Conservation (phyloP, 139 green algal species). For the Yamagishiella unicocca region DNA sequence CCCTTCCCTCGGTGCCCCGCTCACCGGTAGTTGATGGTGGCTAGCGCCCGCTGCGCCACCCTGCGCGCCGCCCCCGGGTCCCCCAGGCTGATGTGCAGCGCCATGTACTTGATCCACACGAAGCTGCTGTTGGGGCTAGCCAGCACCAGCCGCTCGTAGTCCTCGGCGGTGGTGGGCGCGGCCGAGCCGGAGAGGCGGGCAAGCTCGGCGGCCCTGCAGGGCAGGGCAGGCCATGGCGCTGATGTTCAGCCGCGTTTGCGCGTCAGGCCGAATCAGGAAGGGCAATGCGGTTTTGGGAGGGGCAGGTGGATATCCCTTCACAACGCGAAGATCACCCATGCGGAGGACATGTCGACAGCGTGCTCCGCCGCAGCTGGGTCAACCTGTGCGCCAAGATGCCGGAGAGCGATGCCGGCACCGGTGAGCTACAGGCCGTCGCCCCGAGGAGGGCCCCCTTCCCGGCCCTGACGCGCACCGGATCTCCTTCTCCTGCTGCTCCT, state of each 20-base stretch:
- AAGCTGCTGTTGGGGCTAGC: conserved; percentile 84
- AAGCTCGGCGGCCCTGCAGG: conserved; percentile 40
- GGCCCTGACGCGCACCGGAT: conserved; percentile 59
- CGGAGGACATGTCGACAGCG: too few relatives aligned
- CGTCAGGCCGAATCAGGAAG: too few relatives aligned
- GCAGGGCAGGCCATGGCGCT: too few relatives aligned
- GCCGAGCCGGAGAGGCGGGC: conserved; percentile 45
- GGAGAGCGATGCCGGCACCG: too few relatives aligned
- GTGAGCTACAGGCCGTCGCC: too few relatives aligned
- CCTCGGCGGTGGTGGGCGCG: conserved; percentile 73
- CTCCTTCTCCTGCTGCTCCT: conserved; percentile 67
- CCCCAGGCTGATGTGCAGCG: conserved; percentile 86
- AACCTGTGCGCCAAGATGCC: too few relatives aligned
- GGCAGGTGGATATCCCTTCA: too few relatives aligned
- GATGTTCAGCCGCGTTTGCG: too few relatives aligned
- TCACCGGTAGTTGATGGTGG: conserved; percentile 85
- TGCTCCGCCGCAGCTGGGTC: too few relatives aligned
- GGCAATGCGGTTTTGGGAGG: too few relatives aligned
- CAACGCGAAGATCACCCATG: too few relatives aligned
- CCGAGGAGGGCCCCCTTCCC: too few relatives aligned
- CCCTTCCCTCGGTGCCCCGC: conserved; percentile 15
- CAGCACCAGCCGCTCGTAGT: conserved; percentile 90
- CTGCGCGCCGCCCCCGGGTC: conserved; percentile 80
- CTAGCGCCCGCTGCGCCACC: conserved; percentile 89
- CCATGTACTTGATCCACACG: conserved; percentile 97